phyloP scores from a whole-genome alignment of 73 alveolate species.

The Paramecium octaurelia region DNA sequence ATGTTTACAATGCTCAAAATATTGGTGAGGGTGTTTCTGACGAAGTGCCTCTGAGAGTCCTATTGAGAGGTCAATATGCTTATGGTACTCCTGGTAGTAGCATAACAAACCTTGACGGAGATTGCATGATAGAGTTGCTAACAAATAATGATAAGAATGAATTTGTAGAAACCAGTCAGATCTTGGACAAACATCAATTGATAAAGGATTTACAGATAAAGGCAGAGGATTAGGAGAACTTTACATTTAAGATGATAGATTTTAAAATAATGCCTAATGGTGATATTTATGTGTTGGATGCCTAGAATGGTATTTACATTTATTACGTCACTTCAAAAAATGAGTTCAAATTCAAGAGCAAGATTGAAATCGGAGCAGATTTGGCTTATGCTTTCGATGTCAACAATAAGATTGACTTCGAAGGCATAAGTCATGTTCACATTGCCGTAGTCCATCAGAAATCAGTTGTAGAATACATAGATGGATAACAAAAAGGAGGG shows the following conservation, averaged over 20 bases:
- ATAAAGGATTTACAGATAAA: neutral
- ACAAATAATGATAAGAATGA: neutral
- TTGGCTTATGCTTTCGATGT: constrained; percentile 35
- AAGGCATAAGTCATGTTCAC: neutral
- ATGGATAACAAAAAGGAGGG: neutral
- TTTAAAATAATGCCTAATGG: constrained; percentile 6
- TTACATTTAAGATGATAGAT: neutral
- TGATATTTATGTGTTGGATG: constrained; percentile 37
- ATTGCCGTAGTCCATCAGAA: neutral
- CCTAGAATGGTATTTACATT: neutral
- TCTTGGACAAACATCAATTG: neutral
- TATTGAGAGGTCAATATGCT: constrained; percentile 32
- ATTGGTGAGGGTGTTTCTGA: neutral
- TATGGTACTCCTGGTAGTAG: neutral
- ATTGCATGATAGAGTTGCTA: neutral
- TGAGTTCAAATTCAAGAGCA: neutral
- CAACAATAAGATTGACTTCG: neutral
- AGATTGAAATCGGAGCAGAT: neutral
- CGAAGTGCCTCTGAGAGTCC: neutral
- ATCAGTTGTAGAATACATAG: neutral
- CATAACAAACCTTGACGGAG: neutral
- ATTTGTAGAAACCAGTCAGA: neutral
- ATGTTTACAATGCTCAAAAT: neutral
- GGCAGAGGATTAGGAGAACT: neutral
- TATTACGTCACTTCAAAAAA: neutral